Evolutionary conservation across 306 rosid species (phyloP).

Genomic region (Lathyrus sativus): DNA sequence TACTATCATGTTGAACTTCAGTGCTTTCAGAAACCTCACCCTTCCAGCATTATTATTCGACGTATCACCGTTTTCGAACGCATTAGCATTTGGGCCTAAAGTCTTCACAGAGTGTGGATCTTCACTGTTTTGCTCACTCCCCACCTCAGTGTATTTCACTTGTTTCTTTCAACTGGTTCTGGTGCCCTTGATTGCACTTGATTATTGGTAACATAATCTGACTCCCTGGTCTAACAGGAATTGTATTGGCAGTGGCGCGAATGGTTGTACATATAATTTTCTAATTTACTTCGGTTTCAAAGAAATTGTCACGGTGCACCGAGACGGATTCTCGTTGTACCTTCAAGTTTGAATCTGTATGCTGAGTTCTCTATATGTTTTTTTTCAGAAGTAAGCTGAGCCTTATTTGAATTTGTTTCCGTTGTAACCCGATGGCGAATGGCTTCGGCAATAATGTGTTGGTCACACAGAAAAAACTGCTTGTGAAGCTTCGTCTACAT

Average conservation of each 20-base stretch:
- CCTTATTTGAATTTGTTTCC: too few species aligned
- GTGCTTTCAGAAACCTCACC: conserved; percentile 47
- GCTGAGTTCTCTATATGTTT: too few species aligned
- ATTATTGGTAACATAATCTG: conserved; percentile 51
- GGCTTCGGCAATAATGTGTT: too few species aligned
- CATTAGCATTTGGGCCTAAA: conserved; percentile 37
- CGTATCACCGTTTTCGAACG: conserved; percentile 54
- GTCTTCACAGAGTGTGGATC: conserved; percentile 45
- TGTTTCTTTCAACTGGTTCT: conserved; percentile 48
- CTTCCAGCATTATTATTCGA: conserved; percentile 45
- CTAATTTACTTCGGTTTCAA: too few species aligned
- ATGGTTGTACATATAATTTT: conserved; percentile 59
- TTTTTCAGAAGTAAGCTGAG: too few species aligned
- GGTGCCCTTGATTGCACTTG: conserved; percentile 47
- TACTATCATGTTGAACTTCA: conserved; percentile 45
- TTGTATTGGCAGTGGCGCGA: conserved; percentile 50
- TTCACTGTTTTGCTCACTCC: conserved; percentile 47
- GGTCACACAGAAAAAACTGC: too few species aligned
- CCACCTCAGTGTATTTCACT: conserved; percentile 45
- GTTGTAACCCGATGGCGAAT: too few species aligned
- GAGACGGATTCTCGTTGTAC: too few species aligned
- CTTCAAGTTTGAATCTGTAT: too few species aligned
- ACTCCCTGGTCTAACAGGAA: conserved; percentile 58
- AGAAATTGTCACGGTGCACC: too few species aligned
- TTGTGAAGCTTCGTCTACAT: too few species aligned